Evolutionary conservation across 768 basidiomycete genomes (phyloP).

Genomic region (Xanthoconium purpureum): DNA sequence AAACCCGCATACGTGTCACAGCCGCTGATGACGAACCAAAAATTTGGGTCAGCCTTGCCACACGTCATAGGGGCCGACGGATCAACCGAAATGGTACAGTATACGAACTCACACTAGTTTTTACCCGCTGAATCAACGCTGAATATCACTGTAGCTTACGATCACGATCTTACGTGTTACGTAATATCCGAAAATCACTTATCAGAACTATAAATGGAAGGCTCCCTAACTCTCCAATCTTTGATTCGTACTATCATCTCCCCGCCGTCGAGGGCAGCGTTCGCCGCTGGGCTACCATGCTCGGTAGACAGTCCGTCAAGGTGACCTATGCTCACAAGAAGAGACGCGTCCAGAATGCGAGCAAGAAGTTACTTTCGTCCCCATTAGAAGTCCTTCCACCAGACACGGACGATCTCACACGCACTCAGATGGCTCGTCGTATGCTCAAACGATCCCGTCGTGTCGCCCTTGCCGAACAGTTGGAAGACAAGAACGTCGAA

Average conservation of each 20-base stretch:
- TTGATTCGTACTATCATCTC: conserved; percentile 2
- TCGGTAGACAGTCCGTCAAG: conserved; percentile 15
- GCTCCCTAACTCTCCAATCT: background rate
- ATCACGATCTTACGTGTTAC: too few relatives aligned
- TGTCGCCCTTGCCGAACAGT: conserved; percentile 23
- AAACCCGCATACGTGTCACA: too few relatives aligned
- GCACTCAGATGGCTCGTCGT: conserved; percentile 41
- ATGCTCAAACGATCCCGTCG: conserved; percentile 49
- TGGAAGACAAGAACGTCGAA: conserved; percentile 21
- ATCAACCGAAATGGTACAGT: too few relatives aligned
- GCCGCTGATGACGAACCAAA: too few relatives aligned
- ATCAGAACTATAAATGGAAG: background rate
- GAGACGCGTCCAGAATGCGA: conserved; percentile 15
- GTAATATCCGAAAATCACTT: conserved; percentile 2
- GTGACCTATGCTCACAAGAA: conserved; percentile 35
- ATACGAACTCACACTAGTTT: background rate
- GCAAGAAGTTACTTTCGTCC: conserved; percentile 20
- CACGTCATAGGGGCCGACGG: too few relatives aligned
- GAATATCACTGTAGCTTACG: too few relatives aligned
- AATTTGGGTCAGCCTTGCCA: too few relatives aligned
- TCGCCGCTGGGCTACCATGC: conserved; percentile 7
- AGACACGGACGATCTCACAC: conserved; percentile 33
- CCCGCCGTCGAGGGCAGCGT: background rate
- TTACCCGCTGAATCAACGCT: too few relatives aligned
- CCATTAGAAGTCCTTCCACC: conserved; percentile 28